Base-by-base conservation (phyloP, 2,329 filamentous ascomycete genomes). In the Diaporthe humulicola region DNA sequence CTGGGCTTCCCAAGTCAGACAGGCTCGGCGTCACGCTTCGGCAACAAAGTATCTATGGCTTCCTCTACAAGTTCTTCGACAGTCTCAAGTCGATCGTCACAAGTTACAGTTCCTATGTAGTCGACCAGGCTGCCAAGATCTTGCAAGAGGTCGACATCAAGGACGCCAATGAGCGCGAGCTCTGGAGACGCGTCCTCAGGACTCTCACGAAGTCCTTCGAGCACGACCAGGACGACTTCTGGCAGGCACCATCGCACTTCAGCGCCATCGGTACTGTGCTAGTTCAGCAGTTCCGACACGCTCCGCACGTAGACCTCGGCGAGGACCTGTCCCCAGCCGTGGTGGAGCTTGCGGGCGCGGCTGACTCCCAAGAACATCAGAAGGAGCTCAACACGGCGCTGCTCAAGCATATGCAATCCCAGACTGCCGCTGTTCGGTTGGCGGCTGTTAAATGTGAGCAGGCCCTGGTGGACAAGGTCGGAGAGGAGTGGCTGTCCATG, bases 161-260 rank as follows among this genome's bases (percentile, higher is more conserved):
- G 75, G 85, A 87, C 73, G 85, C 87, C 22, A 87, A 90, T 28
- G 88, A 91, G 78, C 84, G 87, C 58, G 85, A 86, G 54, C 88
- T 98, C 5, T 94, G 94, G 89, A 86, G 88, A 54, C 90, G 90
- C 25, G 90, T 95, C 3, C 89, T 98, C 69, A 86, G 88, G 71
- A 94, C 95, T 28, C 88, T 98, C 60, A 87, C 89, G 38, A 93
- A 91, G 78, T 93, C 92, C 79, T 98, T 98, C 81, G 90, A 93
- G 83, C 92, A 98, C 82, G 97, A 98, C 81, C 94, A 98, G 84
- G 95, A 98, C 82, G 94, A 95, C 83, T 98, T 98, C 87, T 98
- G 96, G 96, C 95, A 98, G 87, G 92, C 94, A 0, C 96, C 97
- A 0, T 90, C 94, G 0, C 96, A 98, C 85, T 98, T 98, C 81